Conservation (phyloP, 441 rosid species). For the Gossypium schwendimanii region DNA sequence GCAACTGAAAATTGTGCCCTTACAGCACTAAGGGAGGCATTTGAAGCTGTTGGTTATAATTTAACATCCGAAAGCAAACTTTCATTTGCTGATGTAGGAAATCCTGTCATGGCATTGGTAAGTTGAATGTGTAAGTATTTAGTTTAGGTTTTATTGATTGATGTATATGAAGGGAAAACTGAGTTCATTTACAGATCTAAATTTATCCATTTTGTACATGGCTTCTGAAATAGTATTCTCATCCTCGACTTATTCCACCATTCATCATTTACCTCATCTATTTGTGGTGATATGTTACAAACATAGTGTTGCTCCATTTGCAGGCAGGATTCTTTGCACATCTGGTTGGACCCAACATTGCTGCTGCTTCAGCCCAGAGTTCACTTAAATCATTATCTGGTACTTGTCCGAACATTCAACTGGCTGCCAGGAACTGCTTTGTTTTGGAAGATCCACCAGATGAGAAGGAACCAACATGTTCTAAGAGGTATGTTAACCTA, state of each 20-base stretch:
- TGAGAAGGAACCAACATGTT: constrained; percentile 35
- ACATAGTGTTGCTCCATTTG: constrained; percentile 4
- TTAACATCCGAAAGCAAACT: constrained; percentile 50
- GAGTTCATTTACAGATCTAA: not conserved
- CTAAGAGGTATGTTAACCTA: constrained; percentile 48
- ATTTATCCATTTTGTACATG: not conserved
- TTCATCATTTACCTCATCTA: not conserved
- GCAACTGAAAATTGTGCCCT: constrained; percentile 49
- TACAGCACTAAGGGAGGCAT: constrained; percentile 75
- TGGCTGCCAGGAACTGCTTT: constrained; percentile 84
- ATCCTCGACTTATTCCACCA: not conserved
- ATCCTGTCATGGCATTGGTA: constrained; percentile 97
- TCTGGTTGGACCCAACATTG: constrained; percentile 58
- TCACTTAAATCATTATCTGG: constrained; percentile 59
- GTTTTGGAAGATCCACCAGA: constrained; percentile 87
- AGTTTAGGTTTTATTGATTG: not conserved
- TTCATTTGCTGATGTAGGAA: constrained; percentile 89
- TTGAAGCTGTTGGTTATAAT: constrained; percentile 71
- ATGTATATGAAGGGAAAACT: not conserved
- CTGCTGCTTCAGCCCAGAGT: constrained; percentile 63
- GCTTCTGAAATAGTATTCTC: not conserved
- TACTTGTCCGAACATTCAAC: constrained; percentile 54
- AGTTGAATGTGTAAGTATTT: constrained; percentile 22
- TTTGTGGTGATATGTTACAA: not conserved
- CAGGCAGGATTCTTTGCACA: constrained; percentile 74